Percentiles rank a stretch among this genome's conserved stretches.
Conservation (phyloP, 2,329 filamentous ascomycete genomes). For the Apiospora aurea region DNA sequence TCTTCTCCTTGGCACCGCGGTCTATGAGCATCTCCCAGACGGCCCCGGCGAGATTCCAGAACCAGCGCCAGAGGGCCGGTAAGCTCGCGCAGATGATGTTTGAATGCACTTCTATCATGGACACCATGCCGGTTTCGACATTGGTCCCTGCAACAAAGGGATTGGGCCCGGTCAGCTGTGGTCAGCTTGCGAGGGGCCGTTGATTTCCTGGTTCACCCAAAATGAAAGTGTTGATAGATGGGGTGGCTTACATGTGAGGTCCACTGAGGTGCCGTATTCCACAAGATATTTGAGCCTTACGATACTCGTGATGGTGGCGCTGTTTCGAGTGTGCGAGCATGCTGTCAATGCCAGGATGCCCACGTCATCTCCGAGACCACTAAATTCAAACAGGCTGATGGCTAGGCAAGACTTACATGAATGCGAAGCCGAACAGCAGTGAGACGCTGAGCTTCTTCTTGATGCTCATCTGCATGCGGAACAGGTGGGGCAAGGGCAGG, state of each 20-base stretch:
- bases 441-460: constrained; percentile 72
- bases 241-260: constrained; percentile 35
- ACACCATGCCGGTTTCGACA: constrained; percentile 37
- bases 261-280: constrained; percentile 30
- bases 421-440: constrained; percentile 71
- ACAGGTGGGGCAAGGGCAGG: constrained; percentile 69
- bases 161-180: background rate
- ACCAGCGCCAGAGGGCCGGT: constrained; percentile 1
- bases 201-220: too few relatives aligned
- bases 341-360: constrained; percentile 16
- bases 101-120: constrained; percentile 36
- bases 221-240: background rate
- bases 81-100: constrained; percentile 35
- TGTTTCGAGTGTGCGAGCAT: constrained; percentile 21
- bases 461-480: constrained; percentile 65
- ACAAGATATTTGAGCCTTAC: constrained; percentile 35
- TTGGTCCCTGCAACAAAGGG: constrained; percentile 32
- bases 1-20: background rate
- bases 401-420: constrained; percentile 59
- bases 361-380: background rate
- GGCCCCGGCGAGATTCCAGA: background rate
- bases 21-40: background rate
- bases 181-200: background rate
- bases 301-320: constrained; percentile 35
- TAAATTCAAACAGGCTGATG: too few relatives aligned